Base-by-base conservation (phyloP, 2,329 filamentous ascomycete species). In the Diaporthe humulicola region DNA sequence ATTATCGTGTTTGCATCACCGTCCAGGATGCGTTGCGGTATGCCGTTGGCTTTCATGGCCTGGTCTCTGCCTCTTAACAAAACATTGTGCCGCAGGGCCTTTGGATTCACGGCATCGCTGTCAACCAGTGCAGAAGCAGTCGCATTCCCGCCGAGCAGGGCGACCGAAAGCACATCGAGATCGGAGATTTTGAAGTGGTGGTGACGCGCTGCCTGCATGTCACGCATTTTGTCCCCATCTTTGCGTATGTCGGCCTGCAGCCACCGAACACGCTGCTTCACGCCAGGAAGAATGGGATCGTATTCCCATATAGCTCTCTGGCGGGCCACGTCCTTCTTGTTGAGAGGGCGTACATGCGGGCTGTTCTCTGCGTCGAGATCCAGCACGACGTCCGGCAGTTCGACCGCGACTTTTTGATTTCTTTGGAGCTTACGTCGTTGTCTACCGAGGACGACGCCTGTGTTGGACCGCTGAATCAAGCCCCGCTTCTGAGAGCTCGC, bases 301-400 rank as follows among this genome's bases (percentile, higher is more conserved):
- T 64, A n/a, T 2, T 66, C 52, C 83, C 83, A 87, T 73, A 76
- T 80, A 25, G 75, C 77, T 52, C 50, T 58, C 75, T 83, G 81
- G 4, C 70, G 76, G n/a, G 77, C 79, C 71, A 86, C 85, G 58
- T 87, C 82, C 6, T 78, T 76, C 4, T 83, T 77, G 60, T 84
- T 81, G 72, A 81, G 86, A 3, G 80, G 78, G 38, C 88, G 86
- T 52, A 90, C 87, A 61, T 83, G 79, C 1, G 78, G 81, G 76
- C 79, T 86, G 28, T 86, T 83, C 75, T 87, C 84, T 58, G 87
- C 86, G 76, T 90, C 89, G 52, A 91, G 86, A 74, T 91, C 88
- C 52, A 91, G 83, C 3, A 90, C 79, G 15, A 87, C 76, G 25
- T 83, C 71, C 17, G 86, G 84, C 54, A 88, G 81, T 33, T 86